These are phyloP conservation scores for Melampsora occidentalis DNA, from an alignment of 1,284 basidiomycete genomes.

Conservation along the genomic window DNA sequence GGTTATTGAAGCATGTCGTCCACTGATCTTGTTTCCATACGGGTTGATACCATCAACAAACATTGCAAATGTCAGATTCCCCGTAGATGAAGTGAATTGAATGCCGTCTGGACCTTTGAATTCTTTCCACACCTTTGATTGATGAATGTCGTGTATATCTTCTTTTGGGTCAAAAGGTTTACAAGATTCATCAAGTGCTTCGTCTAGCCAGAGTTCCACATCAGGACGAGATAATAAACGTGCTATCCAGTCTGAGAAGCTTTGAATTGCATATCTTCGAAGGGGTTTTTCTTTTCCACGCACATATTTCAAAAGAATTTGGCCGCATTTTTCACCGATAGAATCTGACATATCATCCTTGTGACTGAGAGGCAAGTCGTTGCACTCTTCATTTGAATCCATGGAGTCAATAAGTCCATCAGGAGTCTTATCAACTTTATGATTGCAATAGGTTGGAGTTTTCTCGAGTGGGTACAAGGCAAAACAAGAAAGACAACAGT, in stretches of 20 bases:
- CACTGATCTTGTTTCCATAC: background rate
- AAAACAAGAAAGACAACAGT: too few species aligned
- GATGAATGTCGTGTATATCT: conserved; percentile 9
- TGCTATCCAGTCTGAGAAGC: conserved; percentile 7
- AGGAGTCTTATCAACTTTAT: too few species aligned
- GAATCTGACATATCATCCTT: too few species aligned
- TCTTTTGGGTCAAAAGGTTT: background rate
- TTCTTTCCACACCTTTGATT: background rate
- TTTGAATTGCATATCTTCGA: conserved; percentile 10
- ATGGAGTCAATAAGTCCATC: too few species aligned
- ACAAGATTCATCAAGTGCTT: background rate
- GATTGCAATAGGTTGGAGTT: too few species aligned
- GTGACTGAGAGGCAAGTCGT: too few species aligned
- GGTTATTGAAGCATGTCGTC: conserved; percentile 9
- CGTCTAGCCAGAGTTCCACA: conserved; percentile 3
- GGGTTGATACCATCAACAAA: conserved; percentile 41
- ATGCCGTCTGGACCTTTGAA: background rate
- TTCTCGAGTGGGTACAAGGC: too few species aligned
- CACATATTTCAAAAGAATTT: too few species aligned
- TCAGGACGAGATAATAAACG: background rate
- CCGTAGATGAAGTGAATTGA: background rate
- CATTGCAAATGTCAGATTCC: conserved; percentile 11
- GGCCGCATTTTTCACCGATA: too few species aligned
- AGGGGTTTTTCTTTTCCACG: background rate
- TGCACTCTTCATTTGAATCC: too few species aligned